These are phyloP conservation scores for Lachancea cidri DNA, from an alignment of 805 yeast species.

Conservation along the genomic window DNA sequence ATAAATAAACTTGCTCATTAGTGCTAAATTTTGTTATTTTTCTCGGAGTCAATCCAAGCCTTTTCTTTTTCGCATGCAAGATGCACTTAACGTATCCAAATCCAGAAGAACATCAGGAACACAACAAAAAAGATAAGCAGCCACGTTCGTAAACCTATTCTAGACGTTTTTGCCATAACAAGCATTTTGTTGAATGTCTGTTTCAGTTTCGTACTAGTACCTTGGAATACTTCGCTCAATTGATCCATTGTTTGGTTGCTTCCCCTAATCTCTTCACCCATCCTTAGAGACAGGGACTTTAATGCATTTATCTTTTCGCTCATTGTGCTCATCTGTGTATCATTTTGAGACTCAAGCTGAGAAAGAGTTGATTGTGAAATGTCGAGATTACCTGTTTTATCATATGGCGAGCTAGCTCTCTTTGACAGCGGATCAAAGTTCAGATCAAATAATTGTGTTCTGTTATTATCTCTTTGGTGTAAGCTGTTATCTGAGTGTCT, in stretches of 20 bases:
- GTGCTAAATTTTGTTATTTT: neutral
- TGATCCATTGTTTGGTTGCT: slow-evolving; percentile 42
- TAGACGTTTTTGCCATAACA: slow-evolving; percentile 57
- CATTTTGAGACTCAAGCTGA: slow-evolving; percentile 62
- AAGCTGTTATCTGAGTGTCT: slow-evolving; percentile 18
- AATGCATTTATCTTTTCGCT: slow-evolving; percentile 48
- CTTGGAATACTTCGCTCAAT: slow-evolving; percentile 42
- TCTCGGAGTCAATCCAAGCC: neutral
- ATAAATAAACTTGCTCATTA: neutral
- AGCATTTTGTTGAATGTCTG: slow-evolving; percentile 53
- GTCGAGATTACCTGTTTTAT: slow-evolving; percentile 32
- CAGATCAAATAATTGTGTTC: slow-evolving; percentile 30
- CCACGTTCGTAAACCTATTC: slow-evolving; percentile 65
- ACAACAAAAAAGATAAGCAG: slow-evolving; percentile 43
- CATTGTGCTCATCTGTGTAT: slow-evolving; percentile 52
- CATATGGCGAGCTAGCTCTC: slow-evolving; percentile 39
- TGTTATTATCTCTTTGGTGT: slow-evolving; percentile 27
- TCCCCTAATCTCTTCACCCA: slow-evolving; percentile 62
- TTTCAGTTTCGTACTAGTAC: slow-evolving; percentile 43
- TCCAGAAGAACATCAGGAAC: slow-evolving; percentile 46
- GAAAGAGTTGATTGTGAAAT: slow-evolving; percentile 50
- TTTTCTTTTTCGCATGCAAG: neutral
- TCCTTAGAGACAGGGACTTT: slow-evolving; percentile 49
- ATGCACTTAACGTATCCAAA: slow-evolving; percentile 33
- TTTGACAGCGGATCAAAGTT: slow-evolving; percentile 4